A percentile compares a stretch with the other conserved stretches of the same genome.
phyloP scores from a whole-genome alignment of 768 basidiomycete genomes.

The Hemileccinum rubropunctum region DNA sequence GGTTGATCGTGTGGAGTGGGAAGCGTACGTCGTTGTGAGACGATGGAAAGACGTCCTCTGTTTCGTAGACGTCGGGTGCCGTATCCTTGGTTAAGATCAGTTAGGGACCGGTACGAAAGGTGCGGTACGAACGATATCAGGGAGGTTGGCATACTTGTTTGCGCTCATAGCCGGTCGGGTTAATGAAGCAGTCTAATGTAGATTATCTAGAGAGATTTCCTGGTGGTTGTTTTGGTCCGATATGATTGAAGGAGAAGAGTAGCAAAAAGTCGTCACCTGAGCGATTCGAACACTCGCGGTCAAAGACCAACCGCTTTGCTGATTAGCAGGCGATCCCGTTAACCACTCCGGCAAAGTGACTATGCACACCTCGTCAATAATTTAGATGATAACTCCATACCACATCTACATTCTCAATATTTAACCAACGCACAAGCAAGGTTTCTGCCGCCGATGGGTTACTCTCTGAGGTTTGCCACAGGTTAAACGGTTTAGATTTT shows the following conservation, averaged over 20 bases:
- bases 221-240: too few relatives aligned
- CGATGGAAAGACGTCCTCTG: conserved; percentile 69
- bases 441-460: too few relatives aligned
- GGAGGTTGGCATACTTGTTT: conserved; percentile 83
- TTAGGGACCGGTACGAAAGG: too few relatives aligned
- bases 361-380: neutral
- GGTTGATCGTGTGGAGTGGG: neutral
- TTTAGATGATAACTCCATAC: too few relatives aligned
- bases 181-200: neutral
- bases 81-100: conserved; percentile 59
- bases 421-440: too few relatives aligned
- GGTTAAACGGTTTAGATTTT: too few relatives aligned
- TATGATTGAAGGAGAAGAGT: too few relatives aligned
- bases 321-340: conserved; percentile 78
- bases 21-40: conserved; percentile 49
- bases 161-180: conserved; percentile 44
- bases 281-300: conserved; percentile 63
- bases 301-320: conserved; percentile 56
- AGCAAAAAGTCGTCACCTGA: conserved; percentile 43
- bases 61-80: conserved; percentile 90
- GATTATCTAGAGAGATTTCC: neutral
- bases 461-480: too few relatives aligned
- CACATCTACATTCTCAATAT: too few relatives aligned
- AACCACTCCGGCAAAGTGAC: conserved; percentile 97
- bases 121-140: conserved; percentile 74